Evolutionary conservation across 768 basidiomycete species (phyloP), one percentile per base, ranked within the genome.

Genomic region (Rubroboletus pulcherrimus): DNA sequence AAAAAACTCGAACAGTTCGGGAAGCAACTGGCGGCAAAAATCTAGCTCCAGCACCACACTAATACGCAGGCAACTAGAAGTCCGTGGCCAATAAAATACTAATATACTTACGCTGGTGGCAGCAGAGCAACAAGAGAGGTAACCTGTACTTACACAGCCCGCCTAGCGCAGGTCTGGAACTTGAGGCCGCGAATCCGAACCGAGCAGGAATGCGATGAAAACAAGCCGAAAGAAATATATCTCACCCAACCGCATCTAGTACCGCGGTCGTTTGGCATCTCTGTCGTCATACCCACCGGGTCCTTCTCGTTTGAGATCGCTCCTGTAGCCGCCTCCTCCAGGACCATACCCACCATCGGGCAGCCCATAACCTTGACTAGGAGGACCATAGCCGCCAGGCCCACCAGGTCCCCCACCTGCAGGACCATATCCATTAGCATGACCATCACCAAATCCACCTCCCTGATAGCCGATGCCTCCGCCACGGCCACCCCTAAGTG

Each of bases 251-350:
- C 69, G 65, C 71, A 66, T 62, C 79, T 83, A 92, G 73, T 89
- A 91, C 67, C 91, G 82, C 66, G 87, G 85, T 67, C 91, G 86
- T 74, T 93, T 93, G 34, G 78, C 65, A 62, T 91, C 90, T 62
- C 90, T 82, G 71, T 92, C 90, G 67, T 92, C 90, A 72, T 80
- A 89, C 72, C 86, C 86, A 75, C 86, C 84, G 51, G 86, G 80
- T 62, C 81, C 83, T 67, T 80, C 80, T 60, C 89, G 83, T 74
- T 91, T 91, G 76, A 89, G 84, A 67, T 87, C 87, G 37, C 81
- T 81, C 58, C 85, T 83, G 71, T 80, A 83, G 51, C 83, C 83
- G 64, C 82, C 81, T 52, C 80, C 81, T 53, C 72, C 73, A 46
- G 73, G 67, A 39, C 75, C 77, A 53, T 66, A 73, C 57, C 75